Evolutionary conservation across 129 eudicot genomes (phyloP).

Genomic region (Helianthus tuberosus): DNA sequence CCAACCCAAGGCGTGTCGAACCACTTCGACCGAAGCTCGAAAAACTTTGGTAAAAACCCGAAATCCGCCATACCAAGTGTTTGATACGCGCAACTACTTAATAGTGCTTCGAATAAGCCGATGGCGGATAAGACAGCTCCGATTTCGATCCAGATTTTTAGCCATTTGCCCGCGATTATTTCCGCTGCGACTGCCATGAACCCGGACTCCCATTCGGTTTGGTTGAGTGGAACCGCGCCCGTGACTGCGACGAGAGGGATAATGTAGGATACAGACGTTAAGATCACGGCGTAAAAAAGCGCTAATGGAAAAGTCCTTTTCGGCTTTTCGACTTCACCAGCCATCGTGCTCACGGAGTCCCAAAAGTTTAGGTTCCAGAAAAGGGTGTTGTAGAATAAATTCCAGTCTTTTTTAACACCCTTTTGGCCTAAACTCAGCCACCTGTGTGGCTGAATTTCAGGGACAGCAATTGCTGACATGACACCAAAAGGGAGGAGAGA

Average conservation of each 20-base stretch:
- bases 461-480: constrained; percentile 52
- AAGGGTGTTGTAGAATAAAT: constrained; percentile 45
- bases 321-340: constrained; percentile 61
- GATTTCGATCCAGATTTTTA: constrained; percentile 59
- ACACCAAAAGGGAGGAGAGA: constrained; percentile 47
- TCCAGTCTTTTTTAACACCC: constrained; percentile 56
- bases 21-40: constrained; percentile 44
- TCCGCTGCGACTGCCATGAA: constrained; percentile 54
- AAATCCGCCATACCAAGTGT: constrained; percentile 58
- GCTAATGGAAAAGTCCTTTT: constrained; percentile 48
- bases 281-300: constrained; percentile 44
- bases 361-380: constrained; percentile 64
- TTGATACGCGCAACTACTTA: constrained; percentile 59
- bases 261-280: constrained; percentile 56
- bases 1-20: constrained; percentile 68
- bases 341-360: constrained; percentile 67
- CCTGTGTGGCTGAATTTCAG: constrained; percentile 44
- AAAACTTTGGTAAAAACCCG: constrained; percentile 51
- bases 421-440: constrained; percentile 50
- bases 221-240: constrained; percentile 47
- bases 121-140: constrained; percentile 56
- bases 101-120: constrained; percentile 53
- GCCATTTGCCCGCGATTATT: constrained; percentile 55
- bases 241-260: constrained; percentile 58
- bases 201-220: constrained; percentile 51